Conservation (phyloP, 176 grass and related monocot species). For the Hyparrhenia diplandra region DNA sequence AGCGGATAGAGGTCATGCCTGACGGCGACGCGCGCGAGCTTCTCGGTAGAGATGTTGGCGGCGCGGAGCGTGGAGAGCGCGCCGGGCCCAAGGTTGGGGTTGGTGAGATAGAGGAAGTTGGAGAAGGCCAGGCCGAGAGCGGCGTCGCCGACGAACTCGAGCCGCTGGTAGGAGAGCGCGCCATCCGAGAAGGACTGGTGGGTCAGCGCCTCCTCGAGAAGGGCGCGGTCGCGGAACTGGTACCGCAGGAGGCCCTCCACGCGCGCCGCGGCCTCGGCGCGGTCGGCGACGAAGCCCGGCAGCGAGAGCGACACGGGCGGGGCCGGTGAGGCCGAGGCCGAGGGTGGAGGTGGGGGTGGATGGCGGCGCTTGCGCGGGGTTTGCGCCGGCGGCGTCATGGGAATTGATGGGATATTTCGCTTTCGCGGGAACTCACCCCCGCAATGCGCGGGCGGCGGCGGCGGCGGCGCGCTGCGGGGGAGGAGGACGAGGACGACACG, state of each 20-base stretch:
- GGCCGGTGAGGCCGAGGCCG: neutral
- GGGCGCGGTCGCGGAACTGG: slow-evolving; percentile 40
- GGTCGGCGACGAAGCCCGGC: slow-evolving; percentile 24
- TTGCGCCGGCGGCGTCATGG: neutral
- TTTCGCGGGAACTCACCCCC: too few species aligned
- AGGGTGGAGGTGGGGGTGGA: neutral
- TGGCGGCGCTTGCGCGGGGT: slow-evolving; percentile 13
- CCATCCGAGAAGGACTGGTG: slow-evolving; percentile 50
- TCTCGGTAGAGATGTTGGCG: slow-evolving; percentile 80
- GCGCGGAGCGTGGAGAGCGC: slow-evolving; percentile 52
- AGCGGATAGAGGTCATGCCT: slow-evolving; percentile 55
- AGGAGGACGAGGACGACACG: too few species aligned
- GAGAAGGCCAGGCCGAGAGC: slow-evolving; percentile 55
- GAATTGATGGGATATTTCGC: too few species aligned
- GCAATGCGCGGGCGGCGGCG: too few species aligned
- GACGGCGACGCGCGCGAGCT: slow-evolving; percentile 64
- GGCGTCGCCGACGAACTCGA: slow-evolving; percentile 82
- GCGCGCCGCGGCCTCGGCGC: slow-evolving; percentile 3
- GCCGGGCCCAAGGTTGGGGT: slow-evolving; percentile 47
- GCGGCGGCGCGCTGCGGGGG: too few species aligned
- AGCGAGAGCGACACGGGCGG: slow-evolving; percentile 1
- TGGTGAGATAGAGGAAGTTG: slow-evolving; percentile 48
- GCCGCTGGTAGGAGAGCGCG: slow-evolving; percentile 50
- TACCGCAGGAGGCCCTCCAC: slow-evolving; percentile 59
- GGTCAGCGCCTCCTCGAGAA: slow-evolving; percentile 73